Base-by-base conservation (phyloP, 768 basidiomycete genomes). In the Ramaria sp. region DNA sequence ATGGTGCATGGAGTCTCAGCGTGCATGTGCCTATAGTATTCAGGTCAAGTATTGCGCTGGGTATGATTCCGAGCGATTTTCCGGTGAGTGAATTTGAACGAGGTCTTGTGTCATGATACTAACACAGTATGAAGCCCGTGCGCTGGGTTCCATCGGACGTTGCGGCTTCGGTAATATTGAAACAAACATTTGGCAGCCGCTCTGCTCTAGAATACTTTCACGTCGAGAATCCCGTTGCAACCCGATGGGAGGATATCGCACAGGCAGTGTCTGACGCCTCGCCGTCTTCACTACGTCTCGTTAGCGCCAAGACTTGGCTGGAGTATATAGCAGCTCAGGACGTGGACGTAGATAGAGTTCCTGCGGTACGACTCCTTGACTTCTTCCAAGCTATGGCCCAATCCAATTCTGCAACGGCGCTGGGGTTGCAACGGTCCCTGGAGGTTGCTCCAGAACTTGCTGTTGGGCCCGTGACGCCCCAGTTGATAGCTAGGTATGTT, bases 21-120 rank as follows among this genome's bases (percentile, higher is more conserved):
- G 51, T 41, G 37, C 51, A 53, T 9, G 51, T 53, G 15, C 51
- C 51, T 11, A 53, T 53, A 41, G 27, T 53, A 17, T 17, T 53
- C 33, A 37, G 51, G 39, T 53, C 51, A 3, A 53, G 51, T 15
- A 15, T 53, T 15, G 51, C 22, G 19, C 17, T 53, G n/a, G 51
- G 51, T 19, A 53, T 38, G 27, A 39, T 53, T 17, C 51, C 51
- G 13, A 27, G 17, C 19, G 51, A 53, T n/a, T 11, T 39, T 2
- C 51, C 51, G 33, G 51, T 53, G 41, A 30, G 53, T 49, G 2
- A 4, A 2, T 22, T 43, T n/a, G 20, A 13, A n/a, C 7, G 20
- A 43, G n/a, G 7, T 4, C n/a, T 43, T 9, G 17, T 19, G 11
- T n/a, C 42, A 19, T 7, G 7, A 17, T 43, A 13, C 42, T 49